Evolutionary conservation across 1,284 basidiomycete genomes (phyloP).

Genomic region (Naganishia liquefaciens): DNA sequence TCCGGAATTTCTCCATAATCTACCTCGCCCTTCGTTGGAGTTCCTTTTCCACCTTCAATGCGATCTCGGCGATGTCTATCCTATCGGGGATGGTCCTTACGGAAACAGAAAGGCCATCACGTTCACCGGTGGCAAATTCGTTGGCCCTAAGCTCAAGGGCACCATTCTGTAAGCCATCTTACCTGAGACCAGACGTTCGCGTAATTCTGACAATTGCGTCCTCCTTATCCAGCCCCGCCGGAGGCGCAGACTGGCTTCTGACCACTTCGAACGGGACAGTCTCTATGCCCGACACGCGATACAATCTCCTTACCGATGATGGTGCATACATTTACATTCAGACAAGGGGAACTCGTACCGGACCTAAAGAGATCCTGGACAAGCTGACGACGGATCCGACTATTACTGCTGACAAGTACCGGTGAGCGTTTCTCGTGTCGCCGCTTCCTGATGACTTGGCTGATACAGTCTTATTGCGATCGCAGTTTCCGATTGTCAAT

Average conservation of each 20-base stretch:
- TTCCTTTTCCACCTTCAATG: conserved; percentile 44
- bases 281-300: conserved; percentile 37
- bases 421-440: background rate
- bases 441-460: background rate
- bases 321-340: conserved; percentile 40
- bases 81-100: conserved; percentile 39
- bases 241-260: conserved; percentile 38
- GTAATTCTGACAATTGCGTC: background rate
- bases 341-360: conserved; percentile 39
- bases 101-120: conserved; percentile 39
- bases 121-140: conserved; percentile 37
- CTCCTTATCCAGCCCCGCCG: conserved; percentile 17
- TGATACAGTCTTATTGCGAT: background rate
- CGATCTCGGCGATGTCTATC: conserved; percentile 38
- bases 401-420: conserved; percentile 36
- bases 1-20: conserved; percentile 25
- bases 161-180: conserved; percentile 33
- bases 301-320: conserved; percentile 39
- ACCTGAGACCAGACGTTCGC: background rate
- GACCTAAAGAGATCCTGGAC: conserved; percentile 38
- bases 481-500: conserved; percentile 38
- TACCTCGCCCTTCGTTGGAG: conserved; percentile 35
- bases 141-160: conserved; percentile 37
- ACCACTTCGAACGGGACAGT: conserved; percentile 36
- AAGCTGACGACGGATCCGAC: conserved; percentile 36